These are phyloP conservation scores for Pseudozyma thailandica DNA, from an alignment of 1,284 basidiomycete genomes.

Conservation along the genomic window DNA sequence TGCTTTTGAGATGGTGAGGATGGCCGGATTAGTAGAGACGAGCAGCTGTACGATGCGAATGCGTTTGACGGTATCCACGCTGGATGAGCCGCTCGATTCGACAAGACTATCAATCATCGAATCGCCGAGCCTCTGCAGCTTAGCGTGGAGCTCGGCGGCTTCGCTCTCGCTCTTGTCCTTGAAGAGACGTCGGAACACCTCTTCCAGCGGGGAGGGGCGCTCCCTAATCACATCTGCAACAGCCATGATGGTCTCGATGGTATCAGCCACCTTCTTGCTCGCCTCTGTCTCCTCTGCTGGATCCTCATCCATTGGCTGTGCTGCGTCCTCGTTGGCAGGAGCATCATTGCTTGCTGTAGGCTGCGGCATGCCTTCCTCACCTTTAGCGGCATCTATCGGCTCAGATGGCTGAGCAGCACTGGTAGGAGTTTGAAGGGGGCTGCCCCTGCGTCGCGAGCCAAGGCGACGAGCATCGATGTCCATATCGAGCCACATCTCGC, in stretches of 20 bases:
- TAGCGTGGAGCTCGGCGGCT: slow-evolving; percentile 72
- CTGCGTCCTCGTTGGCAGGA: not conserved
- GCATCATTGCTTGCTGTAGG: not conserved
- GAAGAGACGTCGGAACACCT: slow-evolving; percentile 75
- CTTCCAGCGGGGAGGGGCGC: slow-evolving; percentile 83
- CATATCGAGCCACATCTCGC: slow-evolving; percentile 83
- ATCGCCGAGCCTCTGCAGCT: slow-evolving; percentile 82
- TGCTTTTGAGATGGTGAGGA: slow-evolving; percentile 83
- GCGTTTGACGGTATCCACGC: slow-evolving; percentile 51
- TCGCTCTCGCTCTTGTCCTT: slow-evolving; percentile 50
- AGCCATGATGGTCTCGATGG: slow-evolving; percentile 81
- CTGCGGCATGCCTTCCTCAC: slow-evolving; percentile 1
- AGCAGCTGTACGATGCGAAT: slow-evolving; percentile 85
- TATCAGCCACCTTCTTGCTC: slow-evolving; percentile 68
- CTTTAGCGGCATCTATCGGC: slow-evolving; percentile 2
- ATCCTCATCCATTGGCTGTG: slow-evolving; percentile 4
- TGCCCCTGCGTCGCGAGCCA: slow-evolving; percentile 19
- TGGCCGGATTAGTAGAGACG: slow-evolving; percentile 79
- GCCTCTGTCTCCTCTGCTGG: slow-evolving; percentile 20
- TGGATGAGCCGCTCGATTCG: slow-evolving; percentile 79
- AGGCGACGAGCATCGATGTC: slow-evolving; percentile 37
- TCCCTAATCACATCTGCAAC: slow-evolving; percentile 84
- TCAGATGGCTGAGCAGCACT: slow-evolving; percentile 4
- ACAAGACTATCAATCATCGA: slow-evolving; percentile 85
- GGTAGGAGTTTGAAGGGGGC: slow-evolving; percentile 11